Conservation (phyloP, 2,329 filamentous ascomycete genomes). For the Phoma sp. region DNA sequence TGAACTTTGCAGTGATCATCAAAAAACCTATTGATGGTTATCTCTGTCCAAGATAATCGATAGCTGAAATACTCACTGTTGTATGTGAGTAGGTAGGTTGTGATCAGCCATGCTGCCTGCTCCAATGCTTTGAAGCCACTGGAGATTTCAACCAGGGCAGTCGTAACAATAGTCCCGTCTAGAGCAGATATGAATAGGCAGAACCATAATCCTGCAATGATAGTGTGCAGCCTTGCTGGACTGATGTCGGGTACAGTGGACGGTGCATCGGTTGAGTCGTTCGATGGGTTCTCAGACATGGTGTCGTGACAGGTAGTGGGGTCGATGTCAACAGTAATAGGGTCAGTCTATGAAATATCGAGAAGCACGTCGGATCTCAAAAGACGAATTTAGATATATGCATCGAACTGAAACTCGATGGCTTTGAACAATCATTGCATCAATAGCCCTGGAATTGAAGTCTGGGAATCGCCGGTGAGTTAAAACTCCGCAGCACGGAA, state of each 20-base stretch:
- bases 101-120: conserved; percentile 41
- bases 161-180: conserved; percentile 43
- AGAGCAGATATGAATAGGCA: conserved; percentile 42
- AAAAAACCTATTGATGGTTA: conserved; percentile 32
- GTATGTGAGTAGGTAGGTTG: conserved; percentile 42
- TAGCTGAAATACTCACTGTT: conserved; percentile 22
- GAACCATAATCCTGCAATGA: conserved; percentile 41
- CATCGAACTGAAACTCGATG: background rate
- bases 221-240: conserved; percentile 29
- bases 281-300: background rate
- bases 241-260: conserved; percentile 29
- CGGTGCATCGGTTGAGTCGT: conserved; percentile 1
- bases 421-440: conserved; percentile 1
- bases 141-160: conserved; percentile 39
- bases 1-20: conserved; percentile 43
- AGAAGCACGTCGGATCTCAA: background rate
- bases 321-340: background rate
- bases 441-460: background rate
- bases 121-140: conserved; percentile 35
- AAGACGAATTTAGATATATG: background rate
- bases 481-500: background rate
- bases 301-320: background rate
- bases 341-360: background rate
- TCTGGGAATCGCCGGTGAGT: background rate
- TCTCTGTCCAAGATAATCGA: background rate